Percentiles rank a stretch among this genome's conserved stretches.
Conservation (phyloP, 371 early-diverging fungal genomes). For the Mortierella sp. region DNA sequence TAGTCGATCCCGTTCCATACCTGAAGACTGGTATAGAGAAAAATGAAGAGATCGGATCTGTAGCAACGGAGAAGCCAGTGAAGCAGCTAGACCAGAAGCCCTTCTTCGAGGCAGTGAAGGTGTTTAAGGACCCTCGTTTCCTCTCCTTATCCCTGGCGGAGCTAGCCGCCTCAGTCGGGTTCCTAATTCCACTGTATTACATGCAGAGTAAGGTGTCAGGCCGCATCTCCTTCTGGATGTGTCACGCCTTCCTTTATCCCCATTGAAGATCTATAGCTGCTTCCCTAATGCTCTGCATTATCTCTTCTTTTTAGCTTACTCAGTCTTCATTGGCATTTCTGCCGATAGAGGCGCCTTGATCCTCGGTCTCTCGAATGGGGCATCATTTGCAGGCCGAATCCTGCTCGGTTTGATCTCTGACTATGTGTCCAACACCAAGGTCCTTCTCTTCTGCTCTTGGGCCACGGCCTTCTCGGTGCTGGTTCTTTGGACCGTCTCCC, state of each 20-base stretch:
- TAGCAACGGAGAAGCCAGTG: neutral
- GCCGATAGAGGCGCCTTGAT: conserved; percentile 36
- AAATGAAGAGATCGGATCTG: neutral
- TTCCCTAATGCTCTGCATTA: neutral
- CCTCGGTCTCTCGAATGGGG: conserved; percentile 44
- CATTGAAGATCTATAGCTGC: no score
- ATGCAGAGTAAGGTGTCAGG: conserved; percentile 49
- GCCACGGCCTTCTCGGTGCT: conserved; percentile 36
- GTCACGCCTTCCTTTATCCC: no score
- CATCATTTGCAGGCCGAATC: conserved; percentile 42
- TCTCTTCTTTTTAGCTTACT: conserved; percentile 23
- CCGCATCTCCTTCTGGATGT: neutral
- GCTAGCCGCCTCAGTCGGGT: conserved; percentile 32
- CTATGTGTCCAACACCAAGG: conserved; percentile 31
- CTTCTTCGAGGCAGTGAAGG: conserved; percentile 35
- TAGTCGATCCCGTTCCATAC: neutral
- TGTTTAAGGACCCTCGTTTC: conserved; percentile 43
- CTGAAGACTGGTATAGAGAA: neutral
- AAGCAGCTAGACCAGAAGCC: conserved; percentile 4
- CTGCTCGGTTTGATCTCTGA: conserved; percentile 34
- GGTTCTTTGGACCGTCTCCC: conserved; percentile 41
- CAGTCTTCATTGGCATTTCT: conserved; percentile 42
- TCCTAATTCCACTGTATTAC: conserved; percentile 45
- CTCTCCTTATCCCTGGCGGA: conserved; percentile 42
- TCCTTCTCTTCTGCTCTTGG: conserved; percentile 45